Evolutionary conservation across 2,329 filamentous ascomycete genomes (phyloP), one percentile per base, ranked within the genome.

Genomic region (Penicillium sp.): DNA sequence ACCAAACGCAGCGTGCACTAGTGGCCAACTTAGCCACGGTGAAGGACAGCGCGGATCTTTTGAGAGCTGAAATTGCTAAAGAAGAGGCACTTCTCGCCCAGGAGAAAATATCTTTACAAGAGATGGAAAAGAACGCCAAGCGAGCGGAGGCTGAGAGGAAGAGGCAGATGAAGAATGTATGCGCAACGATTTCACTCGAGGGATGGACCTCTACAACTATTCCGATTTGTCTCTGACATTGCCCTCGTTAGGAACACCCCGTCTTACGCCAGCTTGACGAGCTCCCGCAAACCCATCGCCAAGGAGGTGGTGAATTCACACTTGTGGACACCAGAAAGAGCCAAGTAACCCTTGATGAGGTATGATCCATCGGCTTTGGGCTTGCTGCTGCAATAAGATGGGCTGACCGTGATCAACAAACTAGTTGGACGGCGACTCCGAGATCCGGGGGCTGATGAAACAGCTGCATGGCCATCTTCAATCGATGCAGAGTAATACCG

Each of bases 61-160:
- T 81, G 38, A 74, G 73, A 34, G 69, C 73, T 4, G 77, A 80
- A 54, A 76, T 81, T 59, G 72, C 72, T 7, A 75, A 74, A 52
- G 78, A 81, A 61, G 76, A 80, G 59, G 69, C 71, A 2, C 67
- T 78, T 14, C 71, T 80, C n/a, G 73, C 71, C 14, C 69, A 69
- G 8, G 79, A 81, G 61, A 76, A 64, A 34, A 74, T 71, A 50
- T 71, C 77, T 37, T 65, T 81, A 12, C 73, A 77, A 38, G 73
- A 76, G 47, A 73, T 81, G 67, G 75, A 79, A 54, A 77, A 71
- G 54, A 79, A 79, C 55, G 74, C 78, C 20, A 79, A 76, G 60
- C 68, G 73, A 39, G 75, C 73, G 4, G 73, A 76, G 59, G 58
- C 67, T 17, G 73, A 79, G 57, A 72, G 74, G 39, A 76, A 76